Base-by-base conservation (phyloP, 1,284 basidiomycete genomes). In the Pterulicium gracile region DNA sequence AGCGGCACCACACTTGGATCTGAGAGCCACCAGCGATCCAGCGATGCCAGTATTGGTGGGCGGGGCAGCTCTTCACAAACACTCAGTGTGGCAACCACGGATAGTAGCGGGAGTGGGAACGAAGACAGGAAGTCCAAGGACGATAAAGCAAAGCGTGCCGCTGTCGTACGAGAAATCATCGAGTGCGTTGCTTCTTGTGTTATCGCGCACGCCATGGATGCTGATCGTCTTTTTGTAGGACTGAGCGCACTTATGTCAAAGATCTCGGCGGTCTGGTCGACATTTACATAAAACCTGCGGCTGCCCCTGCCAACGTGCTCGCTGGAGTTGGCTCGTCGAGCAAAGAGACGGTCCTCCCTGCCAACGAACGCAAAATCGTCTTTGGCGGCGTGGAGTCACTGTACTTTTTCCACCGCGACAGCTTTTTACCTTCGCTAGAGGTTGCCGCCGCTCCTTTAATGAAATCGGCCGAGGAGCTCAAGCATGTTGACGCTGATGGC, bases 221-320 rank as follows among this genome's bases (percentile, higher is more conserved):
- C n/a, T 32, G 4, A 32, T 47, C 39, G 49, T 48, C 54, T 48
- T 52, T 47, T 48, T 58, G 55, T 57, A 90, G 87, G 56, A 98
- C 95, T 39, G 95, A 99, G 64, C 77, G 89, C 51, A 94, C 94
- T 1, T 99, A 98, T 62, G 90, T 97, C 48, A 87, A 87, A 55
- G 88, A 90, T 12, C 67, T 99, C 18, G 81, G 88, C 59, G 95
- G 97, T 63, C 76, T 99, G 20, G 81, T 94, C 44, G 88, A 94
- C 49, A 96, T 98, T 51, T 99, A 98, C 61, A 88, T 98, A 64
- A 83, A 79, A 56, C 91, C 92, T 27, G 85, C 88, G 3, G 69
- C 76, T n/a, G 74, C 77, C 34, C 72, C 83, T 2, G 77, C 86
- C 47, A 81, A 79, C 48, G 69, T 83, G 32, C 70, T 88, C 23